These are phyloP conservation scores for Lagenaria siceraria DNA, from an alignment of 306 rosid genomes.

Conservation along the genomic window DNA sequence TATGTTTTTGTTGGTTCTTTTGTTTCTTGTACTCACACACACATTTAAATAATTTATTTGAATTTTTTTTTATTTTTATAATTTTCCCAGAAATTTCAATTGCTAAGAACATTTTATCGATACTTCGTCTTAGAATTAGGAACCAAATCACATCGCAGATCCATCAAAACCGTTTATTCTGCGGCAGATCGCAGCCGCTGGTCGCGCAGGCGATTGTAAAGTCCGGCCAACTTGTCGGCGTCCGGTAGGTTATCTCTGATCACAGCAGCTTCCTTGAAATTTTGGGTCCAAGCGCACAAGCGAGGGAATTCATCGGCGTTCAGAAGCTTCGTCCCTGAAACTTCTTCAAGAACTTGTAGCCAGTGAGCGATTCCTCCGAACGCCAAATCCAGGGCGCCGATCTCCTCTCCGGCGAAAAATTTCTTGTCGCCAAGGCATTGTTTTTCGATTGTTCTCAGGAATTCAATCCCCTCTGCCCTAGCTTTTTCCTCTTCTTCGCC, in stretches of 20 bases:
- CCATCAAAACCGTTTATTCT: background rate
- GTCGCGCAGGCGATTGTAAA: background rate
- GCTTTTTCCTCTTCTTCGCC: slow-evolving; percentile 17
- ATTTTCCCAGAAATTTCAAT: no score
- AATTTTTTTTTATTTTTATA: no score
- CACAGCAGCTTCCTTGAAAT: slow-evolving; percentile 21
- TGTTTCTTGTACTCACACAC: no score
- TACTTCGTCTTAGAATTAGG: no score
- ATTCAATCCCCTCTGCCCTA: background rate
- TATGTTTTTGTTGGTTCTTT: no score
- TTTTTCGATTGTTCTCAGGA: slow-evolving; percentile 14
- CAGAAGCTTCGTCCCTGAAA: slow-evolving; percentile 11
- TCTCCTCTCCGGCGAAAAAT: slow-evolving; percentile 19
- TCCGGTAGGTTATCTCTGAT: slow-evolving; percentile 32
- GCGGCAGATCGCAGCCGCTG: background rate
- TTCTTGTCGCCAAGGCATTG: slow-evolving; percentile 14
- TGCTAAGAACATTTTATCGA: no score
- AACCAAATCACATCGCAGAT: background rate
- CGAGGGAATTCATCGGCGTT: slow-evolving; percentile 21
- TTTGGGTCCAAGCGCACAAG: slow-evolving; percentile 28
- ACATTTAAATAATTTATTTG: no score
- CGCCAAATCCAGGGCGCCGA: slow-evolving; percentile 16
- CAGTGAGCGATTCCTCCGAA: slow-evolving; percentile 9
- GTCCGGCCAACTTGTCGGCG: slow-evolving; percentile 1
- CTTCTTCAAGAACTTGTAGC: slow-evolving; percentile 12